These are phyloP conservation scores for Yamadazyma philogaea DNA, from an alignment of 805 yeast genomes.

Conservation along the genomic window DNA sequence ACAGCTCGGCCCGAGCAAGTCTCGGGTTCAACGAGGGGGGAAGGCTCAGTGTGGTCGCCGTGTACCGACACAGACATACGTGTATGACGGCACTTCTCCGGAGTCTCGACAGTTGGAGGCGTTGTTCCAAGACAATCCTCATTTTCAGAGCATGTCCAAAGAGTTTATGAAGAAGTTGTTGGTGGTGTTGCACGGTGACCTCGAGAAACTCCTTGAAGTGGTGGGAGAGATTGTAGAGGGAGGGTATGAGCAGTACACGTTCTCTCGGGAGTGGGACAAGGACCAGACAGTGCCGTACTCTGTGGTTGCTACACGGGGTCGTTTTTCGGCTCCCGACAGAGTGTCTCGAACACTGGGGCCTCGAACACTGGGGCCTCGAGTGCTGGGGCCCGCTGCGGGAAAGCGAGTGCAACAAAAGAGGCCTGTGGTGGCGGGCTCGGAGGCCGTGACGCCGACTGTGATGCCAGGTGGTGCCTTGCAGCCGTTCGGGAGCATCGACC, in stretches of 20 bases:
- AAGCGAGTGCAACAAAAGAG: not conserved
- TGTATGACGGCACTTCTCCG: not conserved
- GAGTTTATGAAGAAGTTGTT: constrained; percentile 9
- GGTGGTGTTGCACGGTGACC: constrained; percentile 9
- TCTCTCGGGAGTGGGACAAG: not conserved
- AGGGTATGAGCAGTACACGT: constrained; percentile 8
- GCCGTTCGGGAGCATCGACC: constrained; percentile 40
- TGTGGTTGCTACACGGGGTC: too few relatives aligned
- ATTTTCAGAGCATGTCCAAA: constrained; percentile 1
- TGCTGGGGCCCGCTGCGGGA: not conserved
- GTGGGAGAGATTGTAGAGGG: constrained; percentile 4
- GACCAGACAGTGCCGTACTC: too few relatives aligned
- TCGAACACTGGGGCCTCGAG: too few relatives aligned
- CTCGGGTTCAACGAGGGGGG: constrained; percentile 3
- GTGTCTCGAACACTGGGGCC: too few relatives aligned
- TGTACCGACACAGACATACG: not conserved
- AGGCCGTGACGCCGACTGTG: too few relatives aligned
- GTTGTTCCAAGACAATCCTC: not conserved
- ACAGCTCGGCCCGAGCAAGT: too few relatives aligned
- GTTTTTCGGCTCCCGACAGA: too few relatives aligned
- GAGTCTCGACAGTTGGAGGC: constrained; percentile 7
- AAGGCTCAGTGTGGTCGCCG: too few relatives aligned
- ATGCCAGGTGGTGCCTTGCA: not conserved
- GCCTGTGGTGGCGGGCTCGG: not conserved
- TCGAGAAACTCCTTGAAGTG: constrained; percentile 4